Evolutionary conservation across 441 rosid genomes (phyloP).

Genomic region (Populus tomentosa): DNA sequence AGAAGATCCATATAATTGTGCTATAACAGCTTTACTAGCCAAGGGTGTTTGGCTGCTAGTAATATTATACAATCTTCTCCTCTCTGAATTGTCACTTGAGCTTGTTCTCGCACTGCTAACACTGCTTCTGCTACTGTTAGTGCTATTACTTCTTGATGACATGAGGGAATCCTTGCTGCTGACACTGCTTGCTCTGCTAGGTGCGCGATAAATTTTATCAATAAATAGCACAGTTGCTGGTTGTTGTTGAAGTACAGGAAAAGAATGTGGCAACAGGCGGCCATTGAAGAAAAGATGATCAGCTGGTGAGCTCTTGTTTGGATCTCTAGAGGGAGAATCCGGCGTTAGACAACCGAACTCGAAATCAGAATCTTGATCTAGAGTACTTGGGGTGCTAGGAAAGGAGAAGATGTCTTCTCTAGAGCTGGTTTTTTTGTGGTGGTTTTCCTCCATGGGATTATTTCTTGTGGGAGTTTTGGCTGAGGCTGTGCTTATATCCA

Average conservation of each 20-base stretch:
- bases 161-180: slow-evolving; percentile 50
- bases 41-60: slow-evolving; percentile 16
- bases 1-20: slow-evolving; percentile 58
- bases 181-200: slow-evolving; percentile 46
- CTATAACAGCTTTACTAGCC: slow-evolving; percentile 44
- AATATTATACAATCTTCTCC: slow-evolving; percentile 18
- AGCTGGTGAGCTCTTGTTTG: slow-evolving; percentile 59
- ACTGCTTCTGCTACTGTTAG: slow-evolving; percentile 66
- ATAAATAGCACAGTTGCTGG: slow-evolving; percentile 14
- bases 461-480: neutral
- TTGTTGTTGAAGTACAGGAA: slow-evolving; percentile 36
- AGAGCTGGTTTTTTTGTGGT: slow-evolving; percentile 20
- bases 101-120: slow-evolving; percentile 48
- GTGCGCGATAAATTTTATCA: slow-evolving; percentile 11
- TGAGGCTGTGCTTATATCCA: neutral
- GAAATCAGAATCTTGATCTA: slow-evolving; percentile 44
- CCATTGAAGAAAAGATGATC: slow-evolving; percentile 83
- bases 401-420: slow-evolving; percentile 36
- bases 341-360: slow-evolving; percentile 65
- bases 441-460: slow-evolving; percentile 14
- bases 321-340: slow-evolving; percentile 46
- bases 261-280: slow-evolving; percentile 64
- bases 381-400: slow-evolving; percentile 34
- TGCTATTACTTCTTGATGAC: slow-evolving; percentile 65
- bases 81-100: slow-evolving; percentile 40